phyloP scores from a whole-genome alignment of 1,139 yeast species.

The Hansenula anomala region DNA sequence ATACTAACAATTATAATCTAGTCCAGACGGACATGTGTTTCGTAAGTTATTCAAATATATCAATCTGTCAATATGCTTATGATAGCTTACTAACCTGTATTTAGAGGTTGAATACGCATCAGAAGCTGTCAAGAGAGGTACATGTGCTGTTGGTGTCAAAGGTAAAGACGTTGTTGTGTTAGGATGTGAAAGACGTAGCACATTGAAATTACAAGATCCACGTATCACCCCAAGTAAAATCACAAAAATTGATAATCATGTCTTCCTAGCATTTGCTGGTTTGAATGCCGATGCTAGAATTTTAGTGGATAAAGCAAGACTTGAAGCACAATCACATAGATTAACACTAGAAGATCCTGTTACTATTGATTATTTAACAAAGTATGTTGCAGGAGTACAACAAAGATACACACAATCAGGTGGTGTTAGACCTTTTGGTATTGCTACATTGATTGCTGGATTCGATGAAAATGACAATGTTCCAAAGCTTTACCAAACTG shows the following conservation, averaged over 20 bases:
- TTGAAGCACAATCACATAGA: conserved; percentile 96
- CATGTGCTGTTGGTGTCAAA: conserved; percentile 96
- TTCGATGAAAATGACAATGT: conserved; percentile 80
- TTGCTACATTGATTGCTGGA: conserved; percentile 92
- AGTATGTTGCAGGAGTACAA: conserved; percentile 94
- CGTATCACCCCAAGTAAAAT: conserved; percentile 94
- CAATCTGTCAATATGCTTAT: too few relatives aligned
- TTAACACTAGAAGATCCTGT: conserved; percentile 93
- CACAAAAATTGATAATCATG: conserved; percentile 86
- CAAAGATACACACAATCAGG: conserved; percentile 98
- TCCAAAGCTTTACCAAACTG: conserved; percentile 90
- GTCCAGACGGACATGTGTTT: conserved; percentile 98
- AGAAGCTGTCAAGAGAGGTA: conserved; percentile 97
- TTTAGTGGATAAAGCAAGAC: conserved; percentile 89
- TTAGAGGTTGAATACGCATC: conserved; percentile 92
- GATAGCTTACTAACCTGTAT: too few relatives aligned
- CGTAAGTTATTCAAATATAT: conserved; percentile 58
- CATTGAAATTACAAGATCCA: conserved; percentile 92
- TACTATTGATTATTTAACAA: conserved; percentile 85
- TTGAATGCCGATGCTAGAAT: conserved; percentile 97
- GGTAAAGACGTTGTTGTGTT: conserved; percentile 85
- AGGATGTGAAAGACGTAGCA: conserved; percentile 96
- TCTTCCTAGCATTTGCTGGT: conserved; percentile 93
- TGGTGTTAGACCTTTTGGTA: conserved; percentile 94
- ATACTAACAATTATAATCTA: conserved; percentile 21